Evolutionary conservation across 805 yeast genomes (phyloP).

Genomic region (Clavispora vitiphila): DNA sequence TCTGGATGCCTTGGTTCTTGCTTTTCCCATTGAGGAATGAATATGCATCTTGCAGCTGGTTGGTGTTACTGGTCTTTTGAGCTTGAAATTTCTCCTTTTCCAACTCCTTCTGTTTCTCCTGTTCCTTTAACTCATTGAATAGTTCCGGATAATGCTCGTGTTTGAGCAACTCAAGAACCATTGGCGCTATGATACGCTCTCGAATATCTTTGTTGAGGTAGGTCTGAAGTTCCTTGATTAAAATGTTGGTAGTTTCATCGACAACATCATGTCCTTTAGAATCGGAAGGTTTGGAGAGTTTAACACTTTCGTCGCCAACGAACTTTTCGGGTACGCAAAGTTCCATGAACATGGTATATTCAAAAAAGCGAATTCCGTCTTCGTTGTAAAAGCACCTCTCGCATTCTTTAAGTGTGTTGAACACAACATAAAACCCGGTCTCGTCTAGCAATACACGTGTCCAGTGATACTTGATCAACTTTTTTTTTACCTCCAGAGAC

Average conservation of each 20-base stretch:
- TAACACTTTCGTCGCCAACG: constrained; percentile 12
- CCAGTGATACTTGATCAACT: constrained; percentile 59
- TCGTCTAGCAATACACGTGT: constrained; percentile 57
- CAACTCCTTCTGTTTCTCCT: constrained; percentile 18
- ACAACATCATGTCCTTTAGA: constrained; percentile 30
- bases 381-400: constrained; percentile 53
- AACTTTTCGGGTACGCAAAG: constrained; percentile 46
- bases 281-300: neutral
- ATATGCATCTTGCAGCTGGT: constrained; percentile 21
- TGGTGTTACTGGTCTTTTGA: constrained; percentile 3
- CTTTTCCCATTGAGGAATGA: constrained; percentile 13
- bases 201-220: constrained; percentile 67
- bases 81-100: constrained; percentile 11
- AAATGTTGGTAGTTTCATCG: constrained; percentile 52
- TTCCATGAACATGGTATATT: constrained; percentile 53
- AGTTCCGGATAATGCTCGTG: constrained; percentile 54
- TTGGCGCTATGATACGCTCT: constrained; percentile 68
- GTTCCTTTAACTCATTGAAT: constrained; percentile 30
- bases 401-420: constrained; percentile 55
- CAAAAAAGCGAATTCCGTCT: constrained; percentile 51
- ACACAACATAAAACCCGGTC: constrained; percentile 68
- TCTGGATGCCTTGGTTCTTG: constrained; percentile 3
- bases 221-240: constrained; percentile 59
- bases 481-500: constrained; percentile 54
- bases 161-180: constrained; percentile 54